Percentiles rank a stretch among this genome's conserved stretches.
These are phyloP conservation scores for Aspergillus cavernicola DNA, from an alignment of 495 filamentous ascomycete species.

Conservation along the genomic window DNA sequence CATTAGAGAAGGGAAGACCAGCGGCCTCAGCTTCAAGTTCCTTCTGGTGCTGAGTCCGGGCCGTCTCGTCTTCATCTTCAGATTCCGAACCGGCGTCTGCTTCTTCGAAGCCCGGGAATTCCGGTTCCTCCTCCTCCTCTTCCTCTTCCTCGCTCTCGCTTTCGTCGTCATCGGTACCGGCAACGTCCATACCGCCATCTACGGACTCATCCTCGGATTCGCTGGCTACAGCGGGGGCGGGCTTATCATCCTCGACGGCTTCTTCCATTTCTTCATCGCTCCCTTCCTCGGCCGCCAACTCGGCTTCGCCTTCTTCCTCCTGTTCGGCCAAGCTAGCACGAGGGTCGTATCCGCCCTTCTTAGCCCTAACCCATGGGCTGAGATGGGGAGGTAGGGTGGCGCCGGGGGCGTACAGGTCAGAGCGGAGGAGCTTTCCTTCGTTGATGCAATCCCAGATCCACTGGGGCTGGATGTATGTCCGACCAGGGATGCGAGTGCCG, in stretches of 20 bases:
- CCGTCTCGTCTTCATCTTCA: conserved; percentile 53
- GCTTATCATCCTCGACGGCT: conserved; percentile 17
- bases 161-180: conserved; percentile 44
- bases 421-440: conserved; percentile 76
- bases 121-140: conserved; percentile 34
- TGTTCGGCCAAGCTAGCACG: conserved; percentile 69
- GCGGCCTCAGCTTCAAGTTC: conserved; percentile 89
- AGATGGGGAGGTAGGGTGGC: conserved; percentile 87
- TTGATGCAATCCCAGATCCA: conserved; percentile 99
- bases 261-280: conserved; percentile 45
- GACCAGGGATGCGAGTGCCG: conserved; percentile 70
- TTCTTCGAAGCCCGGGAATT: conserved; percentile 42
- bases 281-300: conserved; percentile 54
- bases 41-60: conserved; percentile 63
- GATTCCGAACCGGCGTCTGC: conserved; percentile 38
- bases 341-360: conserved; percentile 83
- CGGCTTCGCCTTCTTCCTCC: conserved; percentile 79
- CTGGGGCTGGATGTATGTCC: conserved; percentile 92
- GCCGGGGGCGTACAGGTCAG: conserved; percentile 87
- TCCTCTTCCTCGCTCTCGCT: conserved; percentile 43
- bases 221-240: conserved; percentile 9
- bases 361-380: conserved; percentile 90
- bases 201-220: conserved; percentile 41
- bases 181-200: conserved; percentile 60
- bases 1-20: conserved; percentile 47